These are phyloP conservation scores for Amaranthus hypochondriacus DNA, from an alignment of 148 eudicot species.

Conservation along the genomic window DNA sequence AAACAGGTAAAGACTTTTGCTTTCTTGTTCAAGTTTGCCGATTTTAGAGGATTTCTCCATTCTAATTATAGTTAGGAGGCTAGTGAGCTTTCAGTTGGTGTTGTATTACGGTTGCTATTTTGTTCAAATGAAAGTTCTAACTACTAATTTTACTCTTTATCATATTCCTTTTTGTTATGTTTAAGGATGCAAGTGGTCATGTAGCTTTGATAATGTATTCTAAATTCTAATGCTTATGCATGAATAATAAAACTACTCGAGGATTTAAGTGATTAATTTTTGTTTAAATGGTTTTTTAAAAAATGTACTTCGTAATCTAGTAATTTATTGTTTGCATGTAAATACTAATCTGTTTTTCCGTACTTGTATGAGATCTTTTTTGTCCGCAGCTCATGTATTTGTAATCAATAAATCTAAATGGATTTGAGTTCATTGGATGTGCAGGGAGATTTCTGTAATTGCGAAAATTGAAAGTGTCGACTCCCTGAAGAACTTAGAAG, in stretches of 20 bases:
- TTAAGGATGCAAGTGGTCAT: conserved; percentile 1
- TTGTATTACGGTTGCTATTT: neutral
- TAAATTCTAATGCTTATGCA: too few relatives aligned
- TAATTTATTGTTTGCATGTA: neutral
- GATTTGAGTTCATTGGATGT: conserved; percentile 1
- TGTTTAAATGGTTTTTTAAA: too few relatives aligned
- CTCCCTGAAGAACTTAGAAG: conserved; percentile 82
- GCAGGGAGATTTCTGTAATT: conserved; percentile 74
- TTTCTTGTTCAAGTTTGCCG: neutral
- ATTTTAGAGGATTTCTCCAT: neutral
- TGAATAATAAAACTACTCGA: too few relatives aligned
- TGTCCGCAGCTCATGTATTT: neutral
- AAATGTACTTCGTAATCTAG: too few relatives aligned
- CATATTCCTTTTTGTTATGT: neutral
- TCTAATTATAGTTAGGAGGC: neutral
- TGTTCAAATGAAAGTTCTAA: neutral
- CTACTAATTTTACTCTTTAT: neutral
- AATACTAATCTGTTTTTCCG: neutral
- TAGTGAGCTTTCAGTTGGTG: neutral
- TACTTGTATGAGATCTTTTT: neutral
- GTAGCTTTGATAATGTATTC: neutral
- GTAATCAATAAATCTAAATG: neutral
- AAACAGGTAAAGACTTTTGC: conserved; percentile 5
- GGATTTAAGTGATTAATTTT: too few relatives aligned
- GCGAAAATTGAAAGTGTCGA: conserved; percentile 97